Percentiles rank a stretch among this genome's conserved stretches.
phyloP scores from a whole-genome alignment of 108 stramenopile genomes.

The Nitzschia sp. region DNA sequence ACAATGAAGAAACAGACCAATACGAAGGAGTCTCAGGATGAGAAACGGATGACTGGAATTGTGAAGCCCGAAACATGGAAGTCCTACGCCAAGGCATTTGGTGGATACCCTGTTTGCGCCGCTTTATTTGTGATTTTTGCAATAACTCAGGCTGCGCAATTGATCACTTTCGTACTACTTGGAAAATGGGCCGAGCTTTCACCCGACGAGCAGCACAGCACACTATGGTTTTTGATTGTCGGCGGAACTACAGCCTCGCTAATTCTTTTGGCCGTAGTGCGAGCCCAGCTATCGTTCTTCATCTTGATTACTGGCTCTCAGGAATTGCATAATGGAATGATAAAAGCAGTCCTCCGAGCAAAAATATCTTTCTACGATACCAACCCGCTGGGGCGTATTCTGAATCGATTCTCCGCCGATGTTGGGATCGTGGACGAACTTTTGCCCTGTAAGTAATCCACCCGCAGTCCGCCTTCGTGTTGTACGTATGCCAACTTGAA shows the following conservation, averaged over 20 bases:
- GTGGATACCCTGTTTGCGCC: slow-evolving; percentile 48
- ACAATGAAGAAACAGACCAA: neutral
- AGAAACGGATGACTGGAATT: slow-evolving; percentile 70
- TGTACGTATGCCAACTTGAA: too few species aligned
- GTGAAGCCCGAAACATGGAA: slow-evolving; percentile 72
- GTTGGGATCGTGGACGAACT: slow-evolving; percentile 82
- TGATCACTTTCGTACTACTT: slow-evolving; percentile 55
- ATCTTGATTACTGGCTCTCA: slow-evolving; percentile 66
- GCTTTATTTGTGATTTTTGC: slow-evolving; percentile 56
- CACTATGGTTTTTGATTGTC: slow-evolving; percentile 41
- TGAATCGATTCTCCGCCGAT: slow-evolving; percentile 83
- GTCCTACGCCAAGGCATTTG: slow-evolving; percentile 71
- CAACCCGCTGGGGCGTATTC: slow-evolving; percentile 89
- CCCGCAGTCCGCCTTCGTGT: too few species aligned
- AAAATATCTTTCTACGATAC: slow-evolving; percentile 90
- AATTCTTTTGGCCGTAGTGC: slow-evolving; percentile 46
- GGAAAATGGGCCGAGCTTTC: slow-evolving; percentile 69
- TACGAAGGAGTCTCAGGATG: slow-evolving; percentile 54
- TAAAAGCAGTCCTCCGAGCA: slow-evolving; percentile 74
- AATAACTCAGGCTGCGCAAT: slow-evolving; percentile 56
- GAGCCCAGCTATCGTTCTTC: slow-evolving; percentile 56
- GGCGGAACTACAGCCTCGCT: slow-evolving; percentile 45
- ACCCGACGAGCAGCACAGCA: slow-evolving; percentile 45
- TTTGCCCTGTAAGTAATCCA: slow-evolving; percentile 22
- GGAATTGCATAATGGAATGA: slow-evolving; percentile 79